These are phyloP conservation scores for Geranium incanum DNA, from an alignment of 441 rosid species.

Conservation along the genomic window DNA sequence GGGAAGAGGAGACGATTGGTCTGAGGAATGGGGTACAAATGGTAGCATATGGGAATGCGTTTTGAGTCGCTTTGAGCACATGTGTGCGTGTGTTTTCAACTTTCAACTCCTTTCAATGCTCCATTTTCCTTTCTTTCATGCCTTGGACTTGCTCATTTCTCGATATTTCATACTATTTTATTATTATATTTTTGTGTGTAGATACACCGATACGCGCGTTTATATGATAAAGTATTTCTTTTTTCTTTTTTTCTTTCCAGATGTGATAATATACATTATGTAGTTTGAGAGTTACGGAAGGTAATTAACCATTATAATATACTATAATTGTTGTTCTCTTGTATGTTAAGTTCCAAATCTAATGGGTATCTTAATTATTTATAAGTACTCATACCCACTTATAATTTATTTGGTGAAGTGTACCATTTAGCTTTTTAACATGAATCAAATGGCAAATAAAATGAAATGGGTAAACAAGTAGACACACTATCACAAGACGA, in stretches of 20 bases:
- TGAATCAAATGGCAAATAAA: too few species aligned
- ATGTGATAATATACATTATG: too few species aligned
- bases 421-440: too few species aligned
- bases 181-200: background rate
- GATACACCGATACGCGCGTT: background rate
- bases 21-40: slow-evolving; percentile 56
- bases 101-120: slow-evolving; percentile 33
- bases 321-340: too few species aligned
- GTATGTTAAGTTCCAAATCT: too few species aligned
- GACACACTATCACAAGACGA: too few species aligned
- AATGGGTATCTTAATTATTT: too few species aligned
- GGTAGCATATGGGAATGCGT: slow-evolving; percentile 41
- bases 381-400: too few species aligned
- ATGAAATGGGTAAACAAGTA: too few species aligned
- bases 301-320: too few species aligned
- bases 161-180: background rate
- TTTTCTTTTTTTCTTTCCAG: background rate
- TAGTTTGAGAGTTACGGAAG: too few species aligned
- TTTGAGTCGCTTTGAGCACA: slow-evolving; percentile 30
- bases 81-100: slow-evolving; percentile 23
- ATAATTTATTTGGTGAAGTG: too few species aligned
- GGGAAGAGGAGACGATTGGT: slow-evolving; percentile 59
- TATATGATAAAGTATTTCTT: background rate
- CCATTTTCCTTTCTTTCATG: slow-evolving; percentile 4
- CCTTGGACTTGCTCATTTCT: background rate